Percentiles rank a stretch among this genome's conserved stretches.
Conservation (phyloP, 164 flowering plant species). For the Piper longum region DNA sequence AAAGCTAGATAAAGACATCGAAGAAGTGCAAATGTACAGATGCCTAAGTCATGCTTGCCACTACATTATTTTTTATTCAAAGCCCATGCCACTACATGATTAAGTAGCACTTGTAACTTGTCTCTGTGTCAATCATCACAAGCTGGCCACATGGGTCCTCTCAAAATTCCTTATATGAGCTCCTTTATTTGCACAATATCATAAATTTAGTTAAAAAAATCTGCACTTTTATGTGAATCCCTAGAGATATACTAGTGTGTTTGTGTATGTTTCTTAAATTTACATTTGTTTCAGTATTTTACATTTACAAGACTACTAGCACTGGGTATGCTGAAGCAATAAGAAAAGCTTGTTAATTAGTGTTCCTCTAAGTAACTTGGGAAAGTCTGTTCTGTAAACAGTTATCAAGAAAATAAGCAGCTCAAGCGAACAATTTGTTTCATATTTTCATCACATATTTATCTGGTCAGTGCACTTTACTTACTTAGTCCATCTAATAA, state of each 20-base stretch:
- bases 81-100: constrained; percentile 2
- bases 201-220: no score
- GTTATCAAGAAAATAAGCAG: no score
- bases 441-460: no score
- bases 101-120: background rate
- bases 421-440: no score
- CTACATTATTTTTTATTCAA: no score
- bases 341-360: background rate
- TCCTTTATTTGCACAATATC: background rate
- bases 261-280: background rate
- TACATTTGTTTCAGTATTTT: no score
- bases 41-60: no score
- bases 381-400: no score
- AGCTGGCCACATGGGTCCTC: constrained; percentile 4
- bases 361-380: background rate
- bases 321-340: background rate
- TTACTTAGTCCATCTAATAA: no score
- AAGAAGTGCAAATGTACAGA: no score
- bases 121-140: constrained; percentile 4
- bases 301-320: background rate
- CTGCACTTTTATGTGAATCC: background rate
- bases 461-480: no score
- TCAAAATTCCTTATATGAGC: background rate
- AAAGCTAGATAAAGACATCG: no score
- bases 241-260: background rate